These are phyloP conservation scores for Sarcomyxa edulis DNA, from an alignment of 768 basidiomycete species.

Conservation along the genomic window DNA sequence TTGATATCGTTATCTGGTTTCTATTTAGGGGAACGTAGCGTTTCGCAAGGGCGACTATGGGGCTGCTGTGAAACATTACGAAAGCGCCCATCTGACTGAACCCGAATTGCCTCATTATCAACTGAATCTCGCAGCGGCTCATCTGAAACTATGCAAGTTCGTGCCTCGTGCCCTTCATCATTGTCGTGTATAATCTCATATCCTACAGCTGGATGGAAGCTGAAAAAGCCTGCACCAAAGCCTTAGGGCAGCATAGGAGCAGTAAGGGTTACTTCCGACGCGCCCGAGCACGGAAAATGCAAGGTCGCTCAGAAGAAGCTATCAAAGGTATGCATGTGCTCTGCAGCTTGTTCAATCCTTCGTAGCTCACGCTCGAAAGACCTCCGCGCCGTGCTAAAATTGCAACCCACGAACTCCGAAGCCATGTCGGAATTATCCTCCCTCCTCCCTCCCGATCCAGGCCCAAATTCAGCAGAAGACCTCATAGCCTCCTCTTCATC, in stretches of 20 bases:
- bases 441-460: conserved; percentile 24
- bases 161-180: conserved; percentile 17
- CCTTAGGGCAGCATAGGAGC: conserved; percentile 59
- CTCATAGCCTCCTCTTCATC: conserved; percentile 11
- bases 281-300: conserved; percentile 61
- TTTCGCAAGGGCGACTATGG: conserved; percentile 60
- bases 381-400: conserved; percentile 50
- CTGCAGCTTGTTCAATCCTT: neutral
- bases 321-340: conserved; percentile 40
- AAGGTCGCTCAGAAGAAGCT: conserved; percentile 50
- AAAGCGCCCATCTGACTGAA: conserved; percentile 56
- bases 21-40: conserved; percentile 57
- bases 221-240: conserved; percentile 63
- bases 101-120: conserved; percentile 74
- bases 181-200: conserved; percentile 8
- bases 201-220: conserved; percentile 61
- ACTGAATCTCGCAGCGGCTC: conserved; percentile 70
- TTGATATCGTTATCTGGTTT: neutral
- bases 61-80: conserved; percentile 52
- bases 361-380: conserved; percentile 30
- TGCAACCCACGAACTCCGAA: conserved; percentile 63
- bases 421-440: conserved; percentile 51
- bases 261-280: conserved; percentile 69
- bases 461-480: too few relatives aligned
- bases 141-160: conserved; percentile 66